These are phyloP conservation scores for Trichocladium antarcticum DNA, from an alignment of 495 filamentous ascomycete species.

Conservation along the genomic window DNA sequence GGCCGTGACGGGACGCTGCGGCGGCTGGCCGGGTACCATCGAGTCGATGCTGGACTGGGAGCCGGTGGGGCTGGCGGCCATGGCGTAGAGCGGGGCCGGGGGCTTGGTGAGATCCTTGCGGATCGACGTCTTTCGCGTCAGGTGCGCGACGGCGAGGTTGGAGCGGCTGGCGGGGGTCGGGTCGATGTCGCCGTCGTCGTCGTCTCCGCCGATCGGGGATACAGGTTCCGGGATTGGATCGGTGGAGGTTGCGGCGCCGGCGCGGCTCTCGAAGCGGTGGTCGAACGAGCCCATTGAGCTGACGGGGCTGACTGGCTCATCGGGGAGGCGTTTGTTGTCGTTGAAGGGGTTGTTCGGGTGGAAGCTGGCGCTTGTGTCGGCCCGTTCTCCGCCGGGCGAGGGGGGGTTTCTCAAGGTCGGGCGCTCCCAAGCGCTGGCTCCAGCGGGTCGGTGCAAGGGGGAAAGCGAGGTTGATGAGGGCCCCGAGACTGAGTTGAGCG, in stretches of 20 bases:
- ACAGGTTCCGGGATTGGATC: constrained; percentile 21
- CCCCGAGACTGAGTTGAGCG: constrained; percentile 33
- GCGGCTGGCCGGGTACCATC: constrained; percentile 37
- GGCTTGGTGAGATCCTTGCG: constrained; percentile 38
- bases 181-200: constrained; percentile 24
- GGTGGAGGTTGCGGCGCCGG: constrained; percentile 25
- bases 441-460: constrained; percentile 20
- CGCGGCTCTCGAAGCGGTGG: constrained; percentile 6
- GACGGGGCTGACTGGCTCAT: constrained; percentile 23
- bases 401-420: constrained; percentile 13
- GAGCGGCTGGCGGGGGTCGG: not conserved
- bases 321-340: constrained; percentile 31
- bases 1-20: constrained; percentile 34
- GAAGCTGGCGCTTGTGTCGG: constrained; percentile 35
- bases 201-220: constrained; percentile 19
- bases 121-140: constrained; percentile 37
- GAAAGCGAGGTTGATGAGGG: constrained; percentile 6
- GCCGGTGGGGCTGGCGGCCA: constrained; percentile 47
- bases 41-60: constrained; percentile 49
- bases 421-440: constrained; percentile 35
- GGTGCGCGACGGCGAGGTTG: constrained; percentile 31
- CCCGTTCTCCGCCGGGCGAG: constrained; percentile 19
- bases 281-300: constrained; percentile 33
- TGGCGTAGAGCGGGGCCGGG: constrained; percentile 16
- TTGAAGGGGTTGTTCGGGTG: constrained; percentile 43